Evolutionary conservation across 768 basidiomycete species (phyloP), one percentile per base, ranked within the genome.

Genomic region (Lactifluus hygrophoroides): DNA sequence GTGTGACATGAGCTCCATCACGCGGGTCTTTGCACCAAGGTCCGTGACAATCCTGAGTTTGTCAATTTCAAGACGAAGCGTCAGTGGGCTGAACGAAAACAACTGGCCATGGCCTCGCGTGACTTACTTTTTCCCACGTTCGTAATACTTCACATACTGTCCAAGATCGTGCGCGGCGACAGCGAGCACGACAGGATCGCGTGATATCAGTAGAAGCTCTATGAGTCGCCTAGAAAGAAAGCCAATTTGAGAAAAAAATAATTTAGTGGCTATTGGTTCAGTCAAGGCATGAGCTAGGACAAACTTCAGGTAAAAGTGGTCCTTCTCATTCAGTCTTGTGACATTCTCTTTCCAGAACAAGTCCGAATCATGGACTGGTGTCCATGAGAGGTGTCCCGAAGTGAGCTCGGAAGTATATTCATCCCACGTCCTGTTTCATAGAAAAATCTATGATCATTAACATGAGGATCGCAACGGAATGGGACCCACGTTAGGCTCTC

Each of bases 271-370:
- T 17, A 34, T 13, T 25, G 47, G 46, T 58, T 51, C 28, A n/a
- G 23, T 51, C 27, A 27, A 42, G 16, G 19, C 23, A 34, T n/a
- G 14, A 23, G 19, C 23, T 2, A 28, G 30, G 27, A 45, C 46
- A 19, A 38, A 94, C 95, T 88, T 94, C 58, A 98, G 77, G 58
- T 90, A 87, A 66, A 86, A 83, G 63, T 85, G 79, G 67, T 92
- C 87, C 54, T 81, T 83, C 61, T 97, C 94, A 63, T 93, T 90
- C 43, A 98, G 73, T 68, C 83, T 91, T 7, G 76, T 73, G 5
- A 89, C 94, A 68, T 98, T 97, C 75, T 94, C 93, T 68, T 88
- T 90, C 96, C 96, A 99, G 75, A 99, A 99, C 35, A 92, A 84
- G 60, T 97, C 95, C 2, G 90, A 94, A 68, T 94, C 90, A 67